Evolutionary conservation across 1,284 basidiomycete genomes (phyloP).

Genomic region (Ustilago shanxiensis): DNA sequence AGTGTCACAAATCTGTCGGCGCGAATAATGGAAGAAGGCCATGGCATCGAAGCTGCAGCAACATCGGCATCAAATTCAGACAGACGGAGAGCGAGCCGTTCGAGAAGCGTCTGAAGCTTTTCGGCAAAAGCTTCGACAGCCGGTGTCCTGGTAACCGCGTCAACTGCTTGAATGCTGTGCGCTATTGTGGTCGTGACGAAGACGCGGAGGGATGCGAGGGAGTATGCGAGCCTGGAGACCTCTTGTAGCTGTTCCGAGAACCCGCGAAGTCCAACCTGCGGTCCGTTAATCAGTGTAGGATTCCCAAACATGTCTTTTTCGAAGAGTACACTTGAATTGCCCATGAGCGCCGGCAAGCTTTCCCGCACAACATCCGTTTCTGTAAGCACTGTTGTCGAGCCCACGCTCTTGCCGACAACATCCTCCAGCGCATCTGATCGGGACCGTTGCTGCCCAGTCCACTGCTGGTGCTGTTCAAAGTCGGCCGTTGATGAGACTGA

Average conservation of each 20-base stretch:
- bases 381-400: background rate
- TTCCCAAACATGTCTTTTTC: background rate
- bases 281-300: background rate
- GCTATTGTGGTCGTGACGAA: conserved; percentile 20
- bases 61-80: conserved; percentile 44
- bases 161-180: conserved; percentile 31
- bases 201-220: conserved; percentile 14
- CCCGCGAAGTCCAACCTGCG: background rate
- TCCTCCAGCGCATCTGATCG: conserved; percentile 3
- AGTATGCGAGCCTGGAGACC: conserved; percentile 14
- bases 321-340: conserved; percentile 24
- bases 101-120: conserved; percentile 31
- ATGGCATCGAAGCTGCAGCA: conserved; percentile 10
- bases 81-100: conserved; percentile 13
- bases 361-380: conserved; percentile 42
- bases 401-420: background rate
- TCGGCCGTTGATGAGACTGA: conserved; percentile 14
- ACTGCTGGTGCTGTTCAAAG: conserved; percentile 21
- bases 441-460: conserved; percentile 8
- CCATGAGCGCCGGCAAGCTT: conserved; percentile 28
- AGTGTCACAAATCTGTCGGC: conserved; percentile 28
- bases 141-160: conserved; percentile 34
- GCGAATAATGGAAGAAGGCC: conserved; percentile 6
- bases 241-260: conserved; percentile 26
- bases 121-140: conserved; percentile 49